Evolutionary conservation across 2,329 filamentous ascomycete genomes (phyloP), one percentile per base, ranked within the genome.

Genomic region (Penicillium sp.): DNA sequence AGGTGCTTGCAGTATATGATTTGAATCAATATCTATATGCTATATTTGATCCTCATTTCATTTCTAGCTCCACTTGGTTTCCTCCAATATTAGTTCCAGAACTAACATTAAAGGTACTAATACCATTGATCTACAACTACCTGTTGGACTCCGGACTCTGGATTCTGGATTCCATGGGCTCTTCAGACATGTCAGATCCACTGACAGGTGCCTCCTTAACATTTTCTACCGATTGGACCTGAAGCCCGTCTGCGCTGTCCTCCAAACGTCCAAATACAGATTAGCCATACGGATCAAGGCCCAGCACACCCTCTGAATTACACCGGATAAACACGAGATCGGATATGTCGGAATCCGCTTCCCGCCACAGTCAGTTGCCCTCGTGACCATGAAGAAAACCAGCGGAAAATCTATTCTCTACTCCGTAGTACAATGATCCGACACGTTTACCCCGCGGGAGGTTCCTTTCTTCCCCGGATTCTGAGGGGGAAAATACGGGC

Each of bases 281-380:
- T 11, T 23, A 54, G 5, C 29, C 52, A 54, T 27, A 43, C 52
- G 45, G 38, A 43, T 43, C 13, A 34, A 16, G 13, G 3, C 15
- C 36, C 52, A 48, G 2, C 27, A 50, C 45, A 50, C 38, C 52
- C 21, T 29, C 23, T 43, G 1, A 13, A 15, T 11, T 10, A 29
- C 23, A n/a, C 19, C 16, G 39, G 19, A 36, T 23, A 50, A 51
- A 25, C 16, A 57, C 9, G 21, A 55, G 23, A 29, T 27, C 45
- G 49, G 49, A 40, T 31, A 25, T 43, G 19, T 40, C 60, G 60
- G 62, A 59, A 61, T 60, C 48, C 52, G 49, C 47, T 61, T 62
- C 50, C 59, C 54, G 60, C 7, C 15, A 23, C 33, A 40, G 43
- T 16, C 25, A 33, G 7, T 5, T 34, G 23, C 38, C 29, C 50